phyloP scores from a whole-genome alignment of 345 rosid species.

The Orychophragmus violaceus region DNA sequence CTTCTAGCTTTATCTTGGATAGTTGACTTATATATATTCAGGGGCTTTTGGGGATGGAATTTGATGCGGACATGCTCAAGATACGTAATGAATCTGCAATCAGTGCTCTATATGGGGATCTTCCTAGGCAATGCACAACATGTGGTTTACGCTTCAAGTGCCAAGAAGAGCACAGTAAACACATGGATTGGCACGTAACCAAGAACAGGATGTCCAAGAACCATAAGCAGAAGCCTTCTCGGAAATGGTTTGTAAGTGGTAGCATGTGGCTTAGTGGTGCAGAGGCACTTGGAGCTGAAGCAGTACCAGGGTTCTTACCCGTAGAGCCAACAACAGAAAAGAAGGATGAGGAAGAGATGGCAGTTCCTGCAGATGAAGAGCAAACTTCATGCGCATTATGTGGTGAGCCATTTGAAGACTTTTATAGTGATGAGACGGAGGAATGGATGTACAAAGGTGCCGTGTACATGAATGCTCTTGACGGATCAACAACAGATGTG shows the following conservation, averaged over 20 bases:
- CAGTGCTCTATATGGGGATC: conserved; percentile 69
- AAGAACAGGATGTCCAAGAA: conserved; percentile 92
- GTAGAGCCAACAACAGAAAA: conserved; percentile 58
- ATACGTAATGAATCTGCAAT: conserved; percentile 79
- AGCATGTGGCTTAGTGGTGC: conserved; percentile 99
- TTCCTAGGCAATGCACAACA: conserved; percentile 95
- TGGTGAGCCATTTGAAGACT: conserved; percentile 95
- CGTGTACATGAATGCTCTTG: conserved; percentile 85
- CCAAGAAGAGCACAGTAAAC: conserved; percentile 95
- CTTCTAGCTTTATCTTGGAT: conserved; percentile 24
- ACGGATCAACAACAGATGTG: conserved; percentile 47
- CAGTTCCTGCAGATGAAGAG: conserved; percentile 98
- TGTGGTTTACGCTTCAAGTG: conserved; percentile 91
- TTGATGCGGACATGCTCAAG: conserved; percentile 75
- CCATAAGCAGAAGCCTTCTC: conserved; percentile 90
- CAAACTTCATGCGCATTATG: conserved; percentile 88
- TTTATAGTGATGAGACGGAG: conserved; percentile 93
- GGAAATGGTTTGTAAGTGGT: conserved; percentile 95
- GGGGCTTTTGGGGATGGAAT: conserved; percentile 74
- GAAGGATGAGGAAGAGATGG: conserved; percentile 86
- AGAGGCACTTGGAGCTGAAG: conserved; percentile 88
- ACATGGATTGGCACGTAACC: conserved; percentile 99
- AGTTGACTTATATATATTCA: conserved; percentile 33
- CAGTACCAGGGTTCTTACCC: conserved; percentile 90
- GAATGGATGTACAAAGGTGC: conserved; percentile 99